Evolutionary conservation across 331 rosid species (phyloP).

Genomic region (Acacia pycnantha): DNA sequence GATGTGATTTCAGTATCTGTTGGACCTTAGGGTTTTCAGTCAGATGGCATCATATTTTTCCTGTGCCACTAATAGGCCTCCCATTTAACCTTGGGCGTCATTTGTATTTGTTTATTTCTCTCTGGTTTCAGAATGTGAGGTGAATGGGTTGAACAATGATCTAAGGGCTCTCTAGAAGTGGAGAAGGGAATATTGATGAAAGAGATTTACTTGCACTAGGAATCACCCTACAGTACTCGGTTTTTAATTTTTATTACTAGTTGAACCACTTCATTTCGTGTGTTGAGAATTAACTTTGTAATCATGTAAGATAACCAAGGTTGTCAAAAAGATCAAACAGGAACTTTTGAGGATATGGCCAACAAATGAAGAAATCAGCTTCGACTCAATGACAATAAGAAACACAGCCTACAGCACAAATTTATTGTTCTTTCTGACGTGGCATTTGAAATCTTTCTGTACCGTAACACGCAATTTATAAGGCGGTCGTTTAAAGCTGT

Average conservation of each 20-base stretch:
- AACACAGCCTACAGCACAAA: background rate
- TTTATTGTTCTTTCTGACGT: background rate
- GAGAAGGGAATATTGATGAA: background rate
- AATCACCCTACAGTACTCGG: background rate
- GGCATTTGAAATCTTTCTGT: background rate
- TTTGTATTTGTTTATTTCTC: background rate
- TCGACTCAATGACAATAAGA: background rate
- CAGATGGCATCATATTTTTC: background rate
- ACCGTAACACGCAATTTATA: background rate
- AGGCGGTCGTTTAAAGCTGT: background rate
- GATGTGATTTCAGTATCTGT: background rate
- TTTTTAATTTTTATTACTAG: background rate
- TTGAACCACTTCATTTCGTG: background rate
- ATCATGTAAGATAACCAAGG: background rate
- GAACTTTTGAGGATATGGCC: background rate
- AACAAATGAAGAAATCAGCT: background rate
- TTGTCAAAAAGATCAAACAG: background rate
- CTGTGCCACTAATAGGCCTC: background rate
- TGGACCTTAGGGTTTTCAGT: conserved; percentile 15
- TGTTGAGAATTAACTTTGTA: background rate
- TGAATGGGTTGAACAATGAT: background rate
- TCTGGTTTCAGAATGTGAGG: background rate
- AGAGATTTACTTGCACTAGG: background rate
- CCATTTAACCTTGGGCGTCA: background rate
- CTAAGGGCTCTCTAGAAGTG: background rate